Base-by-base conservation (phyloP, 2,329 filamentous ascomycete genomes). In the Aspergillus sp. region DNA sequence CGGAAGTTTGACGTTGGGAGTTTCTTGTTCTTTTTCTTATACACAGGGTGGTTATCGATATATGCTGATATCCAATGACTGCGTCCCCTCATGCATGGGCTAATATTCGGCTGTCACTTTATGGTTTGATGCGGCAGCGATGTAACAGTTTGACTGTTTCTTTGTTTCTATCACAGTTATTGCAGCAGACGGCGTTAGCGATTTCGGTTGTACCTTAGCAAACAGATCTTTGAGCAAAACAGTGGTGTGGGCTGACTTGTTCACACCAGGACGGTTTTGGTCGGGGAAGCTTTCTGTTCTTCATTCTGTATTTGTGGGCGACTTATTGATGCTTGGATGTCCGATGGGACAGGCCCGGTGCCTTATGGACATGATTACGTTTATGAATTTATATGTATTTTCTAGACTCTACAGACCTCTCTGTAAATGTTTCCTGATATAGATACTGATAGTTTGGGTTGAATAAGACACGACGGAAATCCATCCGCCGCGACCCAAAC, bases 141-240 rank as follows among this genome's bases (percentile, higher is more conserved):
- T 63, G 61, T 62, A 57, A 15, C 48, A 47, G n/a, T 58, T 52
- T 54, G 21, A 49, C 27, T 38, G 15, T 11, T 39, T 58, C 48
- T 58, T 39, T 50, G 17, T 57, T 58, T 11, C 59, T 44, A 27
- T 57, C 41, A 62, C 57, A 54, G 58, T 62, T 61, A 60, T 68
- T 68, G 67, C 67, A 68, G 58, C 62, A 62, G 57, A 60, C 58
- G 67, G 68, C 68, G 68, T 70, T 68, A 59, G 58, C 65, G 57
- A 61, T 67, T 61, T 63, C 54, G 53, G 60, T 58, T 62, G 52
- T 60, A 61, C 60, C 32, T 36, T 58, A 54, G 19, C 39, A 39
- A 49, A 54, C 30, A 47, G 25, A 6, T 44, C 30, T 54, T 51
- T 53, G 27, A 52, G 17, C 44, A 58, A 49, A 51, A 38, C 47